Evolutionary conservation across 2,329 filamentous ascomycete genomes (phyloP).

Genomic region (Ophiobolus disseminans): DNA sequence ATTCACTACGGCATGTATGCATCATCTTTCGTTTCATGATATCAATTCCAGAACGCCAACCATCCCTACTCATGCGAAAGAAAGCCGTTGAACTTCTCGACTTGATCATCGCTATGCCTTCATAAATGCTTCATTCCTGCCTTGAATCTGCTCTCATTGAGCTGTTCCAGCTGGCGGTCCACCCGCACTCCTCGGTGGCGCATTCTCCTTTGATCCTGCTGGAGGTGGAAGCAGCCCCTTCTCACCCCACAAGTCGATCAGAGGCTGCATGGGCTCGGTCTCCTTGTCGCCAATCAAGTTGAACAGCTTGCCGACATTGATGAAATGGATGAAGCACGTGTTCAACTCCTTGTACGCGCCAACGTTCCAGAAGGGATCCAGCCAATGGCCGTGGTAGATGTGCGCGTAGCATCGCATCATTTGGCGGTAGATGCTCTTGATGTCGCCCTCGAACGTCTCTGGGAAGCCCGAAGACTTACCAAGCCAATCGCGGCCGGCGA

Average conservation of each 20-base stretch:
- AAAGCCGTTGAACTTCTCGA: slow-evolving; percentile 1
- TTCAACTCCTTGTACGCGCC: slow-evolving; percentile 59
- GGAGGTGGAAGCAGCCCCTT: slow-evolving; percentile 79
- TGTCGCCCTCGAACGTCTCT: slow-evolving; percentile 69
- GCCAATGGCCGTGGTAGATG: slow-evolving; percentile 61
- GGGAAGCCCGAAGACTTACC: slow-evolving; percentile 83
- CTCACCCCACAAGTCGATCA: slow-evolving; percentile 90
- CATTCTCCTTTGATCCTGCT: slow-evolving; percentile 26
- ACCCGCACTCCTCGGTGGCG: slow-evolving; percentile 23
- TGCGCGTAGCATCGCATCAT: slow-evolving; percentile 64
- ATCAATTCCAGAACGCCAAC: slow-evolving; percentile 17
- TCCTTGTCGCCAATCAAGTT: slow-evolving; percentile 82
- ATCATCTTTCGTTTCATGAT: slow-evolving; percentile 6
- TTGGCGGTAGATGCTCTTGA: slow-evolving; percentile 70
- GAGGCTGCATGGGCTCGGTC: slow-evolving; percentile 92
- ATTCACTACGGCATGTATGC: slow-evolving; percentile 6
- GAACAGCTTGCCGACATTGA: slow-evolving; percentile 76
- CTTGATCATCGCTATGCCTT: slow-evolving; percentile 12
- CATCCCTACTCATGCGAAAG: not conserved
- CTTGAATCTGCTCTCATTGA: not conserved
- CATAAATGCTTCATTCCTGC: not conserved
- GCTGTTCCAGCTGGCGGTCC: slow-evolving; percentile 26
- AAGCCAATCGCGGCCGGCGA: slow-evolving; percentile 77
- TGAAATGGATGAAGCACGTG: slow-evolving; percentile 62
- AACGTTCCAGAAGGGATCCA: slow-evolving; percentile 59